phyloP scores from a whole-genome alignment of 495 filamentous ascomycete genomes.

The Neurospora sp. region DNA sequence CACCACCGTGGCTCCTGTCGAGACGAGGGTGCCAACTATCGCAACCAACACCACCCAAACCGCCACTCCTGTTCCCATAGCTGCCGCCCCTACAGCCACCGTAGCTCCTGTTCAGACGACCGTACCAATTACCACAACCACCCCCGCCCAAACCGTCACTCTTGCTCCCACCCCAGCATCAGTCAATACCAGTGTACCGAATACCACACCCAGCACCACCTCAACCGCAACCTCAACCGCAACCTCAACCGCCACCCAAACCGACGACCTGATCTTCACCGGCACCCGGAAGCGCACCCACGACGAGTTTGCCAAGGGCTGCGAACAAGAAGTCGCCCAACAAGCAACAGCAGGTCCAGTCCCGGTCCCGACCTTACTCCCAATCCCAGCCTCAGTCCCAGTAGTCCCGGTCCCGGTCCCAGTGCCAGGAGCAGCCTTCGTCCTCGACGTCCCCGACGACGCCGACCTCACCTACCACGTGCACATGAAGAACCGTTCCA shows the following conservation, averaged over 20 bases:
- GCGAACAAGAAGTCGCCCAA: neutral
- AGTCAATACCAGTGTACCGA: neutral
- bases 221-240: neutral
- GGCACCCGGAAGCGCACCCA: neutral
- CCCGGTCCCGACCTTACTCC: neutral
- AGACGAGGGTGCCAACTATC: neutral
- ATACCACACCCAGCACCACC: neutral
- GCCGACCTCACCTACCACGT: conserved; percentile 2
- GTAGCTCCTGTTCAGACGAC: neutral
- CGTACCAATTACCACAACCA: neutral
- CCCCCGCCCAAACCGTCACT: neutral
- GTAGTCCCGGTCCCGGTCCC: neutral
- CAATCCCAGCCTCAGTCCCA: neutral
- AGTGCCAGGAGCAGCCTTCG: neutral
- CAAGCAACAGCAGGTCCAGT: neutral
- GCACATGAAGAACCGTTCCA: neutral
- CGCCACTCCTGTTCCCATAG: neutral
- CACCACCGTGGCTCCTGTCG: neutral
- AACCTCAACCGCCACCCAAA: neutral
- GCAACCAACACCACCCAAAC: neutral
- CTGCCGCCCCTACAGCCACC: neutral
- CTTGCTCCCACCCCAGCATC: neutral
- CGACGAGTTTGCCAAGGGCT: neutral
- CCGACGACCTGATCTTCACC: neutral
- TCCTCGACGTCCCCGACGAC: neutral